Base-by-base conservation (phyloP, 179 eudicot species). In the Beta macrorhiza region DNA sequence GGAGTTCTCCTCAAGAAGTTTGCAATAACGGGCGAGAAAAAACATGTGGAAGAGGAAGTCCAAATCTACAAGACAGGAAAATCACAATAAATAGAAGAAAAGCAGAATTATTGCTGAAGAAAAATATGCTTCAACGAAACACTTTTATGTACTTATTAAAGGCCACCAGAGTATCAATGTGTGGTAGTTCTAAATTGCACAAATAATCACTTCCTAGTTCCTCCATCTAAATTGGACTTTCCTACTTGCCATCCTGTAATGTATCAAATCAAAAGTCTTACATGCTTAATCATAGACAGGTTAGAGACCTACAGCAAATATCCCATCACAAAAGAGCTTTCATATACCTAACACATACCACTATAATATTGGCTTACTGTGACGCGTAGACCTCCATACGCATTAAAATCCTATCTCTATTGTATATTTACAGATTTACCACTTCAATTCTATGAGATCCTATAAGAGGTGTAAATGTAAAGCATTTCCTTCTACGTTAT, bases 21-120 rank as follows among this genome's bases (percentile, higher is more conserved):
- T 93, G 87, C 99, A 95, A 90, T 93, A 95, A 45, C 97, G 91
- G 59, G 97, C 98, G 14, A 96, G 94, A 82, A 96, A 96, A 90
- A 96, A 96, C 99, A 96, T 96, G 91, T 92, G 99, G 84, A 96
- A 96, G 76, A 96, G 93, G 78, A 96, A 96, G 88, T 96, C 97
- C 92, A 96, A 83, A 68, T 96, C 99, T 95, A 92, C 49, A 85
- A 65, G 67, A 47, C 51, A 67, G 77, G 63, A 45, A 76, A 75
- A 63, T 51, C 64, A 51, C 68, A 80, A 12, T 67, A 59, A 51
- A 63, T 64, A 8, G 61, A 77, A 79, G 1, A 47, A 25, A 58
- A 68, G 2, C 22, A 42, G 32, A 49, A 52, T 11, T 7, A 69
- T 7, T 69, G 25, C 19, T n/a, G 37, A 22, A 4, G 20, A 74